Evolutionary conservation across 1,284 basidiomycete species (phyloP), one percentile per base, ranked within the genome.

Genomic region (Moesziomyces antarcticus): DNA sequence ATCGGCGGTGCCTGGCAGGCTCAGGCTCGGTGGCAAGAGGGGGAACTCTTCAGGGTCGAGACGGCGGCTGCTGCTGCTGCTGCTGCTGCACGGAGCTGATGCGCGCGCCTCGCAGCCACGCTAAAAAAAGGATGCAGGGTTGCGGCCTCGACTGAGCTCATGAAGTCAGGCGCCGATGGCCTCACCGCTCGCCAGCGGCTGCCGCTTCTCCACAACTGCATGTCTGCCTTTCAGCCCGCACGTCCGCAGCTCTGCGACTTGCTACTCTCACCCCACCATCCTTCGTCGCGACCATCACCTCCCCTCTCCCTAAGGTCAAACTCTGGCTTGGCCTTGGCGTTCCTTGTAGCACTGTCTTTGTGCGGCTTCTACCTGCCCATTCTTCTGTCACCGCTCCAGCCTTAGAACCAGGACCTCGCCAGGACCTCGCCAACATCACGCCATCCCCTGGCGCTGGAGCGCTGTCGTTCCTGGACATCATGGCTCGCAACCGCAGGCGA

Each of bases 401-500:
- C 7, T 7, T 2, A 40, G 18, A 7, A 3, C 14, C 16, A 0
- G 37, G 18, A 40, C 16, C 14, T 6, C 37, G 37, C 16, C 37
- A 40, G 37, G 18, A 40, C 16, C 14, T 6, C 37, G 37, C 16
- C 37, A 40, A 7, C 37, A 5, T 18, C 16, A 16, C 37, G 37
- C 37, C 16, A 18, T 16, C 37, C 37, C 14, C 37, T 18, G 5
- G 14, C 16, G 37, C 37, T 40, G 16, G 14, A 18, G 37, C 37
- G 37, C 37, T 6, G 8, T 5, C 25, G 25, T 7, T 8, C 7
- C 22, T 14, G 21, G 52, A 2, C 62, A 58, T 14, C 50, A 69
- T 69, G 66, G 45, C 51, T 3, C 52, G 60, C 20, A 56, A 40
- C 20, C 35, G 16, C 11, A 43, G 18, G 22, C 40, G 25, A 16